Evolutionary conservation across 495 filamentous ascomycete genomes (phyloP).

Genomic region (Podospora didyma): DNA sequence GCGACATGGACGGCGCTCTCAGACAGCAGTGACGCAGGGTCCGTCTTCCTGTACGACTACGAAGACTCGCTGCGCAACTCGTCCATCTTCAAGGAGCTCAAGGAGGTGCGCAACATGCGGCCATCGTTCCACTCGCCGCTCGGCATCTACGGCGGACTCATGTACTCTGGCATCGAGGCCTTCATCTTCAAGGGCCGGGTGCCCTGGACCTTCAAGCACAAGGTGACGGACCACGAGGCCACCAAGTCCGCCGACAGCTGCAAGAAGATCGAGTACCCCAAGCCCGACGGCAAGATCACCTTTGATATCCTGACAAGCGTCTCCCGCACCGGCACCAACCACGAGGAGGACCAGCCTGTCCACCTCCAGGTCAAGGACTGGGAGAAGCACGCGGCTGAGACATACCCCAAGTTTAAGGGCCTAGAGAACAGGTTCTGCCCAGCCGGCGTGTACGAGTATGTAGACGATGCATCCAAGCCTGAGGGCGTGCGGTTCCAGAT

Average conservation of each 20-base stretch:
- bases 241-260: slow-evolving; percentile 78
- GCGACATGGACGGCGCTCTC: slow-evolving; percentile 73
- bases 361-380: slow-evolving; percentile 93
- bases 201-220: slow-evolving; percentile 93
- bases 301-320: slow-evolving; percentile 97
- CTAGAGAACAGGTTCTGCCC: slow-evolving; percentile 98
- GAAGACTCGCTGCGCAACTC: slow-evolving; percentile 85
- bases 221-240: slow-evolving; percentile 63
- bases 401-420: slow-evolving; percentile 86
- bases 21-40: slow-evolving; percentile 49
- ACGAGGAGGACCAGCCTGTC: slow-evolving; percentile 97
- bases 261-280: slow-evolving; percentile 90
- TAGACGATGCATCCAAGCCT: slow-evolving; percentile 80
- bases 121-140: slow-evolving; percentile 86
- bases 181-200: slow-evolving; percentile 77
- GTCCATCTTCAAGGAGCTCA: slow-evolving; percentile 88
- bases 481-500: slow-evolving; percentile 94
- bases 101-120: slow-evolving; percentile 95
- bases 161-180: slow-evolving; percentile 92
- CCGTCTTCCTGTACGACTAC: slow-evolving; percentile 92
- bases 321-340: slow-evolving; percentile 91
- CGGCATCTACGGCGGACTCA: slow-evolving; percentile 79
- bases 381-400: slow-evolving; percentile 77
- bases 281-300: slow-evolving; percentile 87
- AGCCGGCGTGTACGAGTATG: slow-evolving; percentile 98